Evolutionary conservation across 108 stramenopile genomes (phyloP).

Genomic region (Seminavis robusta): DNA sequence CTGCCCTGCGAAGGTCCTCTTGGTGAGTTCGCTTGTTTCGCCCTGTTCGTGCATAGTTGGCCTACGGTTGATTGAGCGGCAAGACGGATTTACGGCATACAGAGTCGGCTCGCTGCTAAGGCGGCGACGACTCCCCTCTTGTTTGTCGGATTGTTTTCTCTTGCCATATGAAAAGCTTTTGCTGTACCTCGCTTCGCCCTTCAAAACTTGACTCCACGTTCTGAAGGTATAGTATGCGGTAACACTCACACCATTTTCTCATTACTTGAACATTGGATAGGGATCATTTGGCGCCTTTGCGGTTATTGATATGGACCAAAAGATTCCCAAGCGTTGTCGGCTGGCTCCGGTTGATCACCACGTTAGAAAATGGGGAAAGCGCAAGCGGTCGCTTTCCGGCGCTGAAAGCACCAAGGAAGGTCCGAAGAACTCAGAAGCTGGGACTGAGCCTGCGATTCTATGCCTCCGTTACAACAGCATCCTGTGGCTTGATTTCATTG

Average conservation of each 20-base stretch:
- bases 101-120: conserved; percentile 1
- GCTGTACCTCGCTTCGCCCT: conserved; percentile 38
- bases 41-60: too few species aligned
- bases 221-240: conserved; percentile 44
- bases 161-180: conserved; percentile 37
- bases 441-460: conserved; percentile 49
- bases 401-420: not conserved
- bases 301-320: conserved; percentile 51
- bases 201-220: conserved; percentile 8
- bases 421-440: not conserved
- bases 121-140: not conserved
- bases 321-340: conserved; percentile 50
- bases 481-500: conserved; percentile 64
- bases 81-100: not conserved
- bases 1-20: conserved; percentile 46
- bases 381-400: conserved; percentile 11
- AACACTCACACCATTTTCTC: conserved; percentile 24
- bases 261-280: conserved; percentile 35
- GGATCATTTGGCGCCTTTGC: conserved; percentile 75
- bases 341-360: conserved; percentile 62
- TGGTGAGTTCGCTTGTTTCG: conserved; percentile 80
- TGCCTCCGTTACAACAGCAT: conserved; percentile 78
- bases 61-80: not conserved
- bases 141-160: conserved; percentile 52
- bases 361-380: conserved; percentile 31